A percentile compares a stretch with the other conserved stretches of the same genome.
These are phyloP conservation scores for Geotrichum reessii DNA, from an alignment of 1,139 yeast genomes.

Conservation along the genomic window DNA sequence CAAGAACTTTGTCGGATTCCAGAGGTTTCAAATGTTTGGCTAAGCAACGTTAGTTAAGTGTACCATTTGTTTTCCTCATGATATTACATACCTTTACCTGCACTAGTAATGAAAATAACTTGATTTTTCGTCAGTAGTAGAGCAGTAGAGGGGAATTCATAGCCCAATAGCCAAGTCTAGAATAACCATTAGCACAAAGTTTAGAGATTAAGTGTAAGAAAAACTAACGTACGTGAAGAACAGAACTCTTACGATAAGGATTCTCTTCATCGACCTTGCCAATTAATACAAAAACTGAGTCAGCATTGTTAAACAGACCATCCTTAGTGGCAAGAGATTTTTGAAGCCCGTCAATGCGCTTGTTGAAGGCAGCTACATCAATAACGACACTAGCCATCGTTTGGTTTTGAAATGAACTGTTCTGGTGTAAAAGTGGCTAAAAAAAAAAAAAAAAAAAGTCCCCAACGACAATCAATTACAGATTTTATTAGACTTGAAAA, in stretches of 20 bases:
- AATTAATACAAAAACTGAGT: slow-evolving; percentile 59
- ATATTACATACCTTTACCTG: slow-evolving; percentile 47
- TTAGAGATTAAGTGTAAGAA: not conserved
- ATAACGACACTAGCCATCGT: slow-evolving; percentile 34
- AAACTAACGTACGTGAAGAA: slow-evolving; percentile 47
- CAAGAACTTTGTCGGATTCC: slow-evolving; percentile 47
- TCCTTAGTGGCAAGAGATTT: slow-evolving; percentile 36
- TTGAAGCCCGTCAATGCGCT: slow-evolving; percentile 43
- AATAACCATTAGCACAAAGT: not conserved
- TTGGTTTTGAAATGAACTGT: not conserved
- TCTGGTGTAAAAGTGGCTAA: slow-evolving; percentile 2
- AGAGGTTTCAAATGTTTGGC: slow-evolving; percentile 69
- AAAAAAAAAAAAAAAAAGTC: no score
- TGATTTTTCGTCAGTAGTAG: slow-evolving; percentile 59
- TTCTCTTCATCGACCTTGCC: slow-evolving; percentile 85
- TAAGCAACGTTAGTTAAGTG: slow-evolving; percentile 13
- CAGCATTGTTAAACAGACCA: slow-evolving; percentile 44
- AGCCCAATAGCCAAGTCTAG: slow-evolving; percentile 80
- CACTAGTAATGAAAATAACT: slow-evolving; percentile 67
- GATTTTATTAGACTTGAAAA: not conserved
- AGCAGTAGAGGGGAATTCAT: slow-evolving; percentile 89
- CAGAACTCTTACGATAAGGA: slow-evolving; percentile 85
- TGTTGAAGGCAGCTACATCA: slow-evolving; percentile 42
- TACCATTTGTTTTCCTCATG: no score
- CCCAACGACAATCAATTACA: not conserved